Percentiles rank a stretch among this genome's conserved stretches.
Evolutionary conservation across 2,329 filamentous ascomycete genomes (phyloP).

Genomic region (Colletotrichum orchidophilum): DNA sequence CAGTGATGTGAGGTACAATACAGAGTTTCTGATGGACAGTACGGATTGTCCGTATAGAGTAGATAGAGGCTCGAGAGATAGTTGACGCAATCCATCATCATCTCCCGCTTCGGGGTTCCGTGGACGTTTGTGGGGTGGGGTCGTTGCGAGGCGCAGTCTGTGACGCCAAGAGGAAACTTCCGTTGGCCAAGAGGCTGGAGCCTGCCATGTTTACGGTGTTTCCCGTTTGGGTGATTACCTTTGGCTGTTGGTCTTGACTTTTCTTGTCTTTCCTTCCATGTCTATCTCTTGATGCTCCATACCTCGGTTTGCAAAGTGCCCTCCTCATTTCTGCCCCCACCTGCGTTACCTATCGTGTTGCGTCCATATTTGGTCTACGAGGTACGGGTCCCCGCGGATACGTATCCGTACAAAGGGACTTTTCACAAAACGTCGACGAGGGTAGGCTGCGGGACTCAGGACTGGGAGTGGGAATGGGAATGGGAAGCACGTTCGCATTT

Average conservation of each 20-base stretch:
- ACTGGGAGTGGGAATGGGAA: too few relatives aligned
- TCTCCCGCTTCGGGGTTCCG: not conserved
- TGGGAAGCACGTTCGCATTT: not conserved
- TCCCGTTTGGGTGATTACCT: not conserved
- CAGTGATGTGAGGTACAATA: not conserved
- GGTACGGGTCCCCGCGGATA: not conserved
- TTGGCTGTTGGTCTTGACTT: not conserved
- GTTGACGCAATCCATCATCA: not conserved
- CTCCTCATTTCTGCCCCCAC: not conserved
- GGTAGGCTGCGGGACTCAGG: too few relatives aligned
- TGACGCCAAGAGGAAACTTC: conserved; percentile 21
- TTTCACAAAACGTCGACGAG: too few relatives aligned
- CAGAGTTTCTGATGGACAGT: not conserved
- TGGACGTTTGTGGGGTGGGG: conserved; percentile 1
- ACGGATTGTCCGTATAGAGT: too few relatives aligned
- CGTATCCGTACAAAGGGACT: too few relatives aligned
- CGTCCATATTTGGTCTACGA: not conserved
- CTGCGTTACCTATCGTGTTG: not conserved
- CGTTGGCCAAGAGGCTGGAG: conserved; percentile 1
- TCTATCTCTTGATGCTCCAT: not conserved
- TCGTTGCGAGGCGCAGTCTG: conserved; percentile 16
- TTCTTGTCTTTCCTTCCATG: not conserved
- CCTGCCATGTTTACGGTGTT: not conserved
- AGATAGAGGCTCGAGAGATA: not conserved
- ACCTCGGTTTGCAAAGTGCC: not conserved